Evolutionary conservation across 345 rosid species (phyloP).

Genomic region (Hibiscus syriacus): DNA sequence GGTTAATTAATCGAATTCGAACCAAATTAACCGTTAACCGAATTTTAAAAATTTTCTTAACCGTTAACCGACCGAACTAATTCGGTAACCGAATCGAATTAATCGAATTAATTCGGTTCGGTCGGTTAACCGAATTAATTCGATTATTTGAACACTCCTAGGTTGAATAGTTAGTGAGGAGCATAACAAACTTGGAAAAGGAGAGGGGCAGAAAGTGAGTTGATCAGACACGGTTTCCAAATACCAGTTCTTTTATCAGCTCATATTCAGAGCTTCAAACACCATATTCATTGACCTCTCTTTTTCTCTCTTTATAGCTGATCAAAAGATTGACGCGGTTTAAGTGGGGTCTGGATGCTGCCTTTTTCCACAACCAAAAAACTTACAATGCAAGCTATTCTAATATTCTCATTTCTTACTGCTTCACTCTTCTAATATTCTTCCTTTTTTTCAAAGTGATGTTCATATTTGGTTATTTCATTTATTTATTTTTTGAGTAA

Average conservation of each 20-base stretch:
- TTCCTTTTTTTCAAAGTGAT: neutral
- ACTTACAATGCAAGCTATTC: neutral
- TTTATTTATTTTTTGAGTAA: too few species aligned
- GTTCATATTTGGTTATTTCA: neutral
- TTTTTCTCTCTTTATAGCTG: neutral
- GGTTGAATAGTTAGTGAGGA: constrained; percentile 3
- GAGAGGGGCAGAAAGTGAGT: neutral
- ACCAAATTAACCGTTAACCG: too few species aligned
- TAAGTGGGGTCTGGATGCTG: neutral
- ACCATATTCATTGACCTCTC: neutral
- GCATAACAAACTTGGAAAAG: neutral
- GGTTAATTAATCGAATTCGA: too few species aligned
- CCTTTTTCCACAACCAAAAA: neutral
- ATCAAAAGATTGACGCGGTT: neutral
- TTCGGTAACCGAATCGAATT: too few species aligned
- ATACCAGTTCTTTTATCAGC: too few species aligned
- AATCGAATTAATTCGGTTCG: too few species aligned
- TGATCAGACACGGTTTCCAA: neutral
- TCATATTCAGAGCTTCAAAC: neutral
- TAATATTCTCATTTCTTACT: too few species aligned
- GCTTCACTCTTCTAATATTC: too few species aligned
- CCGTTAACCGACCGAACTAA: too few species aligned
- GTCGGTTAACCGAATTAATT: too few species aligned
- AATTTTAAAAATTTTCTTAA: too few species aligned
- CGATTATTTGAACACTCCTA: too few species aligned